Evolutionary conservation across 2,329 filamentous ascomycete species (phyloP).

Genomic region (Trichoderma breve): DNA sequence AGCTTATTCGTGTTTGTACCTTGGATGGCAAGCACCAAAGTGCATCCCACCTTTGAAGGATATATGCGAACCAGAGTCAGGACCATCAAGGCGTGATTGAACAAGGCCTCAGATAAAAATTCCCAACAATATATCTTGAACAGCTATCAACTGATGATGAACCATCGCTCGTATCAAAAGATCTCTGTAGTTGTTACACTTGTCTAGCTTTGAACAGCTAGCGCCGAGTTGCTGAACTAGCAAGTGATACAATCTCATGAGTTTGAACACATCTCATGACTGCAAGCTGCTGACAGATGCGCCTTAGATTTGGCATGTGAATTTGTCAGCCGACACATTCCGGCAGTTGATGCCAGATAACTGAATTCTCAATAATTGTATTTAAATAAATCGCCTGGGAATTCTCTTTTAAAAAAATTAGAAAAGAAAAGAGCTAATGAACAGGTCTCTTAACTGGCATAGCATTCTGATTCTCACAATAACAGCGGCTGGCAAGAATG

Average conservation of each 20-base stretch:
- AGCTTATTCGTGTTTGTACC: neutral
- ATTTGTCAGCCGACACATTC: constrained; percentile 14
- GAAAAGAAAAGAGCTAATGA: no score
- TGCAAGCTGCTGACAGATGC: neutral
- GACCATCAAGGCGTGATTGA: neutral
- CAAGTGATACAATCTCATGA: neutral
- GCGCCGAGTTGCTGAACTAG: neutral
- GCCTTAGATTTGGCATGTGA: neutral
- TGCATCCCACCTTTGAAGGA: neutral
- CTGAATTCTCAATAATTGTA: neutral
- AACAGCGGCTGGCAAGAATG: neutral
- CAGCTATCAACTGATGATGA: neutral
- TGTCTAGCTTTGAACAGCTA: constrained; percentile 3
- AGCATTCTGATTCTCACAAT: neutral
- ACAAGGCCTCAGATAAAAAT: no score
- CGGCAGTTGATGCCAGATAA: neutral
- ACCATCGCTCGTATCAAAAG: neutral
- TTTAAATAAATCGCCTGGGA: neutral
- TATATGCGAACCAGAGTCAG: neutral
- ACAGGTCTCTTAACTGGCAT: neutral
- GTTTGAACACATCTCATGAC: constrained; percentile 4
- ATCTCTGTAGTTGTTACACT: neutral
- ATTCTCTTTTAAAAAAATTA: neutral
- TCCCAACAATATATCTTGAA: no score
- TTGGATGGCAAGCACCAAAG: neutral